Evolutionary conservation across 148 eudicot species (phyloP), one percentile per base, ranked within the genome.

Genomic region (Rheum nobile): DNA sequence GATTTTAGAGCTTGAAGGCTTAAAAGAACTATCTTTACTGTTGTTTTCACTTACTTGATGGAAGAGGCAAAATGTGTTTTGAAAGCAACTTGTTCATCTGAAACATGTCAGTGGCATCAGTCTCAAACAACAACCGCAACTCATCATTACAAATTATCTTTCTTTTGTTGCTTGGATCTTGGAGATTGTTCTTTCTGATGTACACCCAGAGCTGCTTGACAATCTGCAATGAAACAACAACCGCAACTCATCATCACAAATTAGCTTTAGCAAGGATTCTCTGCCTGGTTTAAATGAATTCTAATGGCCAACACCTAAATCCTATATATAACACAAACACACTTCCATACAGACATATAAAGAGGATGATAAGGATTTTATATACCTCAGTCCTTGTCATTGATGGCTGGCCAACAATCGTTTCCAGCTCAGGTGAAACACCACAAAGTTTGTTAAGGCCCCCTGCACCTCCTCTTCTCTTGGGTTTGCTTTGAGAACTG

Each of bases 171-270:
- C 86, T 87, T 48, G 98, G 98, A 79, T 93, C 98, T 84, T 93
- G 98, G 74, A 93, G 97, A 79, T 91, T 93, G 82, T 93, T 75
- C 79, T 93, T 91, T 84, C 94, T 89, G 83, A 93, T 93, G 82
- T 91, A 93, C 24, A 87, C 92, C 97, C 97, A 93, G 38, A 93
- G 85, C 82, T 93, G 98, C 87, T 81, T 93, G 81, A 93, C 98
- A 77, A 93, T 91, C 98, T 93, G 83, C 75, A 79, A 67, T 19
- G 22, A 70, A 26, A 10, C 31, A 26, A 1, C 67, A 57, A 13
- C n/a, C n/a, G n/a, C n/a, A n/a, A n/a, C n/a, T n/a, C n/a, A n/a
- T n/a, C n/a, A n/a, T n/a, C n/a, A n/a, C n/a, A n/a, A n/a, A n/a
- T n/a, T n/a, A n/a, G n/a, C 67, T 57, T 57, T 3, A 57, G 67